Conservation (phyloP, 768 basidiomycete species). For the Lactarius evosmus region DNA sequence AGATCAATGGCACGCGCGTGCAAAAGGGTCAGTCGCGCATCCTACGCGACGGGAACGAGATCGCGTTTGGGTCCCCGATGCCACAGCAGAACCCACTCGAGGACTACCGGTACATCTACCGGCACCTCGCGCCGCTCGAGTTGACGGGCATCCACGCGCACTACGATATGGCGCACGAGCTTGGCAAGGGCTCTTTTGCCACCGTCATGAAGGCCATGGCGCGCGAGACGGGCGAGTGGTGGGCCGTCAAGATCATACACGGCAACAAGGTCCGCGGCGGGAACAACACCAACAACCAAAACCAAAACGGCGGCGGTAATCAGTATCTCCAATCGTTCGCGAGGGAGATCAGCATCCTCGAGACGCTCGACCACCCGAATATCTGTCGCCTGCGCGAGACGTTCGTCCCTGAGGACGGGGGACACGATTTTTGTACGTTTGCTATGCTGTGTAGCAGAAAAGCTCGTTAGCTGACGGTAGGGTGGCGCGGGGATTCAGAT, state of each 20-base stretch:
- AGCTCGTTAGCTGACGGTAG: not conserved
- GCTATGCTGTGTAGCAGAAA: constrained; percentile 30
- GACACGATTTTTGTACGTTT: constrained; percentile 51
- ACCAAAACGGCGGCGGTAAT: not conserved
- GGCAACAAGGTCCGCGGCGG: constrained; percentile 42
- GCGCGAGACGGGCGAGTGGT: constrained; percentile 65
- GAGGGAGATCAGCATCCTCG: constrained; percentile 77
- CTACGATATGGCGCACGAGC: constrained; percentile 65
- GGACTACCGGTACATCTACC: constrained; percentile 78
- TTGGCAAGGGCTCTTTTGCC: constrained; percentile 91
- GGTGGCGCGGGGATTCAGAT: constrained; percentile 40
- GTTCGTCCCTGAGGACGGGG: constrained; percentile 56
- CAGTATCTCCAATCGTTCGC: constrained; percentile 42
- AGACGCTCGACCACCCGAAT: constrained; percentile 72
- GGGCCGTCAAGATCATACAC: constrained; percentile 87
- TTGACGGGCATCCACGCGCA: constrained; percentile 55
- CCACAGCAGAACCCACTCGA: constrained; percentile 50
- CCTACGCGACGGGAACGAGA: constrained; percentile 77
- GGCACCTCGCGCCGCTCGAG: constrained; percentile 53
- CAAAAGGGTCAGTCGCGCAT: constrained; percentile 53
- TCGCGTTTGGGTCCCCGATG: constrained; percentile 70
- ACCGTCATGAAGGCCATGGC: constrained; percentile 82
- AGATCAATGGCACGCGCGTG: constrained; percentile 71
- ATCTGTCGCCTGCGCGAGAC: constrained; percentile 78
- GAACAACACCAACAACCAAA: constrained; percentile 8